These are phyloP conservation scores for Paulownia fortunei DNA, from an alignment of 257 asterid genomes.

Conservation along the genomic window DNA sequence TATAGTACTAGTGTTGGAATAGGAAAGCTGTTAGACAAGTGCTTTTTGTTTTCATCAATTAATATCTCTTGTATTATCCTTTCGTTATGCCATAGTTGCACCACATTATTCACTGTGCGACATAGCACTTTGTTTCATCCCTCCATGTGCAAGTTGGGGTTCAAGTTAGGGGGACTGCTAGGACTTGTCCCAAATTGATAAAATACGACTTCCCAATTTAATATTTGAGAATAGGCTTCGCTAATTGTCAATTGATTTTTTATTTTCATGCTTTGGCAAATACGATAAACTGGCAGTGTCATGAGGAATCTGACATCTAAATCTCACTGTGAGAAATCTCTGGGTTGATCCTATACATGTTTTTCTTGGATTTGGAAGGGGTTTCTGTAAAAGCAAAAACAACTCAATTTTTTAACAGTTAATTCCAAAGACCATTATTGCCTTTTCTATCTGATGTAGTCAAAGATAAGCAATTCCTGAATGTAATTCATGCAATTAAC, in stretches of 20 bases:
- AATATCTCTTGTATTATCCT: not conserved
- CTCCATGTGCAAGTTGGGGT: no score
- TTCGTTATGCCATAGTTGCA: not conserved
- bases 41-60: not conserved
- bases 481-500: no score
- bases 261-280: not conserved
- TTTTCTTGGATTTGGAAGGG: not conserved
- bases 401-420: not conserved
- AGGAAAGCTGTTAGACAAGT: not conserved
- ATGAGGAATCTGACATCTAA: not conserved
- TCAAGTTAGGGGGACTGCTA: not conserved
- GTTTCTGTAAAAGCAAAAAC: not conserved
- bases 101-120: no score
- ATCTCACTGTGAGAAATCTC: not conserved
- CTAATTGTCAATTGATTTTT: not conserved
- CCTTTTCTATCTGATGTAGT: not conserved
- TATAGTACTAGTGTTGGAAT: not conserved
- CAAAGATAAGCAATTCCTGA: no score
- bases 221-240: not conserved
- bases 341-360: slow-evolving; percentile 1
- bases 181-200: not conserved
- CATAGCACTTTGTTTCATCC: no score
- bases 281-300: not conserved
- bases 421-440: not conserved
- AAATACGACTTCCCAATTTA: not conserved